Conservation (phyloP, 2,329 filamentous ascomycete species). For the Dothidotthia symphoricarpi region DNA sequence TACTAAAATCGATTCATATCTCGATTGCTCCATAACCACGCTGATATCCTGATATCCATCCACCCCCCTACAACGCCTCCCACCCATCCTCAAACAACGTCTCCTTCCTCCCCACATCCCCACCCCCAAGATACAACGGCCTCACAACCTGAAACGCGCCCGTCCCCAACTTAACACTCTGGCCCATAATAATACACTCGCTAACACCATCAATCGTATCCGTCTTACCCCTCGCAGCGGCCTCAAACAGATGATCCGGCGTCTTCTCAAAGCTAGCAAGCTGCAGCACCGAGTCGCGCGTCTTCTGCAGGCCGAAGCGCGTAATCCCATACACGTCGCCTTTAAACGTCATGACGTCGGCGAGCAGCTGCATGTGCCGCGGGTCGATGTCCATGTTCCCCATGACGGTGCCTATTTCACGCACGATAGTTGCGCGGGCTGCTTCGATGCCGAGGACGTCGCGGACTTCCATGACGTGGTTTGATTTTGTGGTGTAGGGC, state of each 20-base stretch:
- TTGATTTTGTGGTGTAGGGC: constrained; percentile 70
- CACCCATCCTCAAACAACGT: constrained; percentile 41
- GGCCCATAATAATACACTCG: constrained; percentile 98
- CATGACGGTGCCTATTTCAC: constrained; percentile 89
- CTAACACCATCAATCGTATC: constrained; percentile 91
- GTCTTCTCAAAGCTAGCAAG: constrained; percentile 98
- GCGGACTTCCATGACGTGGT: constrained; percentile 85
- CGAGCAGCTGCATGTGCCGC: constrained; percentile 94
- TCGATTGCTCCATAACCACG: too few species aligned
- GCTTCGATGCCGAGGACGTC: constrained; percentile 94
- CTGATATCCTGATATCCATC: too few species aligned
- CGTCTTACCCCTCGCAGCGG: constrained; percentile 85
- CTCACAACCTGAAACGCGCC: constrained; percentile 89
- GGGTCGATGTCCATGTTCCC: constrained; percentile 92
- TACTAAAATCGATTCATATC: too few species aligned
- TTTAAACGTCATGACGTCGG: constrained; percentile 99
- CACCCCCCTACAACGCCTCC: constrained; percentile 26
- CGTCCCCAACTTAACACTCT: constrained; percentile 87
- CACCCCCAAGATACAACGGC: constrained; percentile 49
- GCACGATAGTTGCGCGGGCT: constrained; percentile 81
- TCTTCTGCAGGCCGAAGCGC: constrained; percentile 92
- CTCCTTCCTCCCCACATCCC: constrained; percentile 27
- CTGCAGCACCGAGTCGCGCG: constrained; percentile 90
- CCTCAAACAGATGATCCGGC: constrained; percentile 93
- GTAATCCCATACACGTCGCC: constrained; percentile 96